phyloP scores from a whole-genome alignment of 2,329 filamentous ascomycete genomes.

The Drechslerella stenobrocha region DNA sequence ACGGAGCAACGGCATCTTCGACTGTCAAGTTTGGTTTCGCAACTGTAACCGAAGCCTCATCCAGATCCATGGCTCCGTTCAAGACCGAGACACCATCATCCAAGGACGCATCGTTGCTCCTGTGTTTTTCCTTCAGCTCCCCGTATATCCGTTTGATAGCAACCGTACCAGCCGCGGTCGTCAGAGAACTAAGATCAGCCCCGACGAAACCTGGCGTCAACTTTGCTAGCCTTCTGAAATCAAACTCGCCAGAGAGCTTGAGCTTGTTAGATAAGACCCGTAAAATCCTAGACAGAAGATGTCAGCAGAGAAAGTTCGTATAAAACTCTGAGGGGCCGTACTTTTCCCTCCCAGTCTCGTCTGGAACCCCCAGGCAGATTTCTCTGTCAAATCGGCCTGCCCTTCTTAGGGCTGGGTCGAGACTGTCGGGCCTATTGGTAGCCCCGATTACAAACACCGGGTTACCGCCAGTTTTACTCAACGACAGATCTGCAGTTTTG shows the following conservation, averaged over 20 bases:
- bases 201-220: conserved; percentile 91
- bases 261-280: conserved; percentile 70
- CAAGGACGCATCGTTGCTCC: conserved; percentile 48
- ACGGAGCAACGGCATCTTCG: conserved; percentile 16
- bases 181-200: conserved; percentile 76
- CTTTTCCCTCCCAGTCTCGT: conserved; percentile 72
- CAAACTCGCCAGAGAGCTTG: conserved; percentile 68
- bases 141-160: conserved; percentile 64
- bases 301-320: too few species aligned
- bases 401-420: conserved; percentile 76
- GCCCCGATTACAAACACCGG: conserved; percentile 88
- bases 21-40: conserved; percentile 9
- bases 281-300: conserved; percentile 63
- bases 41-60: conserved; percentile 40
- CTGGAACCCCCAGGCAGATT: conserved; percentile 85
- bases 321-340: conserved; percentile 17
- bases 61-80: conserved; percentile 53
- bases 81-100: conserved; percentile 20
- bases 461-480: conserved; percentile 71
- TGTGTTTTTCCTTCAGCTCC: conserved; percentile 62
- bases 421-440: conserved; percentile 81
- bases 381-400: conserved; percentile 79
- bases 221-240: conserved; percentile 74
- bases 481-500: conserved; percentile 61
- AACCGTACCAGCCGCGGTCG: conserved; percentile 67